Conservation (phyloP, 2,329 filamentous ascomycete genomes). For the Nakataea oryzae region DNA sequence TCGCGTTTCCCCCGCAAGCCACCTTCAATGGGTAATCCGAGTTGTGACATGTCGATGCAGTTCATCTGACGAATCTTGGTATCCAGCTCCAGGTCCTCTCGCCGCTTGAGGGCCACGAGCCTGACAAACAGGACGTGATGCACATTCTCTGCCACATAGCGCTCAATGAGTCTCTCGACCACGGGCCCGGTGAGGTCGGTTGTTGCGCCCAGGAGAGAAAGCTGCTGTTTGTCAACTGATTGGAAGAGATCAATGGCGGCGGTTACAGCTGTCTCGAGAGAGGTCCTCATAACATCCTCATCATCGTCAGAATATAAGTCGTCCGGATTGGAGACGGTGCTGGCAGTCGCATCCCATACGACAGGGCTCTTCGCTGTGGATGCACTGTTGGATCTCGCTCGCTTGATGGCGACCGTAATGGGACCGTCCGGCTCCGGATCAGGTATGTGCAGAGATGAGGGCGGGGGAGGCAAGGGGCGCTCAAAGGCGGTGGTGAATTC, state of each 20-base stretch:
- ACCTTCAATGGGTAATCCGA: conserved; percentile 78
- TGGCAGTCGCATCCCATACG: conserved; percentile 22
- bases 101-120: conserved; percentile 64
- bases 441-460: conserved; percentile 47
- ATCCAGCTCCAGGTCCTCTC: conserved; percentile 81
- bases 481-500: conserved; percentile 83
- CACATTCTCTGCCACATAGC: conserved; percentile 87
- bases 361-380: conserved; percentile 13
- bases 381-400: conserved; percentile 40
- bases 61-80: conserved; percentile 88
- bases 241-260: conserved; percentile 94
- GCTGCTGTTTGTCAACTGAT: conserved; percentile 86
- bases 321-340: conserved; percentile 24
- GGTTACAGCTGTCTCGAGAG: conserved; percentile 84
- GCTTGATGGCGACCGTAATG: conserved; percentile 42
- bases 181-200: conserved; percentile 87
- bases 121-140: conserved; percentile 83
- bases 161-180: conserved; percentile 89
- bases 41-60: conserved; percentile 85
- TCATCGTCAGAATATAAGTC: conserved; percentile 76
- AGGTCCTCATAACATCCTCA: conserved; percentile 80
- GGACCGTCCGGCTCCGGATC: conserved; percentile 48
- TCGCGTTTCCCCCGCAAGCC: conserved; percentile 71
- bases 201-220: conserved; percentile 82
- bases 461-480: conserved; percentile 70